phyloP scores from a whole-genome alignment of 2,329 filamentous ascomycete genomes.

The Colletotrichum falcatum region DNA sequence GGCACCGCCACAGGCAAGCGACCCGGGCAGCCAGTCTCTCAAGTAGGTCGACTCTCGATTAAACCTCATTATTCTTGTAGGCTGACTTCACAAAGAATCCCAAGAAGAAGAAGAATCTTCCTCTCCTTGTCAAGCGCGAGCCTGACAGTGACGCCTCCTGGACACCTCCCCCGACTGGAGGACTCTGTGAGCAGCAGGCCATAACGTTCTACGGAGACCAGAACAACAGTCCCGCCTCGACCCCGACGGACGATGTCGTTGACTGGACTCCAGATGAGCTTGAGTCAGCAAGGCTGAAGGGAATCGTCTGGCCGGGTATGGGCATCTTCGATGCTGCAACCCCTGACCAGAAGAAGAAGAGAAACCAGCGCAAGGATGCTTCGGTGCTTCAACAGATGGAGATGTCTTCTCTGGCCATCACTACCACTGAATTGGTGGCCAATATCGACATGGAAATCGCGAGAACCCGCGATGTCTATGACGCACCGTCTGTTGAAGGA shows the following conservation, averaged over 20 bases:
- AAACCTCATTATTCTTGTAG: not conserved
- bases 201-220: constrained; percentile 31
- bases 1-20: constrained; percentile 54
- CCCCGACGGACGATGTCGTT: constrained; percentile 4
- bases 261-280: constrained; percentile 24
- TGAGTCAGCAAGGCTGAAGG: constrained; percentile 64
- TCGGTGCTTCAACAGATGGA: constrained; percentile 77
- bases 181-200: constrained; percentile 23
- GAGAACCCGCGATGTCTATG: constrained; percentile 69
- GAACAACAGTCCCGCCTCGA: constrained; percentile 5
- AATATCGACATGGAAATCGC: constrained; percentile 62
- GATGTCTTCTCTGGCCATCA: constrained; percentile 71
- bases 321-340: constrained; percentile 84
- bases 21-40: constrained; percentile 37
- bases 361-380: constrained; percentile 83
- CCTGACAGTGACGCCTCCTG: constrained; percentile 2
- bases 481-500: constrained; percentile 65
- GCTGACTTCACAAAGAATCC: constrained; percentile 4
- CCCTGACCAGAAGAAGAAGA: constrained; percentile 76
- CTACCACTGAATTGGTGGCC: constrained; percentile 75
- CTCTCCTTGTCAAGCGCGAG: constrained; percentile 17
- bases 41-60: not conserved
- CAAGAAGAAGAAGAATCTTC: constrained; percentile 33
- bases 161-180: constrained; percentile 20
- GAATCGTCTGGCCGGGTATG: constrained; percentile 82